Evolutionary conservation across 352 stramenopile genomes (phyloP), one percentile per base, ranked within the genome.

Genomic region (Phytophthora foliorum): DNA sequence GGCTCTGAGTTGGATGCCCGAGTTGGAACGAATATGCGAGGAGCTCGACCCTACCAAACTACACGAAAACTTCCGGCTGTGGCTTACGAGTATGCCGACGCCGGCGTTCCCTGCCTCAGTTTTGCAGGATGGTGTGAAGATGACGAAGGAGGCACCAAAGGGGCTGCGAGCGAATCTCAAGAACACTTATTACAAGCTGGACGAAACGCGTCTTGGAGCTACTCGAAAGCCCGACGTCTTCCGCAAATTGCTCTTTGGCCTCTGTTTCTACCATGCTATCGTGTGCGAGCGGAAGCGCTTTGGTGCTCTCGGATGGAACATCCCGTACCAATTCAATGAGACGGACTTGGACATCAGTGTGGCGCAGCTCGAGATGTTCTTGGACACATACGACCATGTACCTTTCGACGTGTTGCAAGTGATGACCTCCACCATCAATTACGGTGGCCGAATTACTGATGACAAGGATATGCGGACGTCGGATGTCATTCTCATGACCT

Each of bases 241-340:
- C 74, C 89, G 85, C 17, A 98, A 99, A 45, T 70, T 99, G 8
- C 78, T 99, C 17, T 99, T 99, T 63, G 96, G 90, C 2, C 66
- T 99, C 5, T 93, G 86, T 58, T 96, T 97, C 71, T 97, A 92
- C 77, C 93, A 98, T 57, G 95, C 95, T 8, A 90, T 95, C 25
- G 88, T 98, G 22, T 97, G 97, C 63, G 97, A 99, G 78, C 89
- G 97, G 27, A 94, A 97, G 65, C 92, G 97, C 21, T 99, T 99
- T 59, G 97, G 97, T 14, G 91, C 97, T 2, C 74, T 99, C 0
- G 97, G 97, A 21, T 99, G 97, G 97, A 99, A 99, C 74, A 98
- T 98, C 46, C 95, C 95, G 29, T 99, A 99, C 75, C 93, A 98
- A 74, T 99, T 99, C 69, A 99, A 99, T 67, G 94, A 98, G 57